Base-by-base conservation (phyloP, 2,329 filamentous ascomycete genomes). In the Alternaria ethzedia region DNA sequence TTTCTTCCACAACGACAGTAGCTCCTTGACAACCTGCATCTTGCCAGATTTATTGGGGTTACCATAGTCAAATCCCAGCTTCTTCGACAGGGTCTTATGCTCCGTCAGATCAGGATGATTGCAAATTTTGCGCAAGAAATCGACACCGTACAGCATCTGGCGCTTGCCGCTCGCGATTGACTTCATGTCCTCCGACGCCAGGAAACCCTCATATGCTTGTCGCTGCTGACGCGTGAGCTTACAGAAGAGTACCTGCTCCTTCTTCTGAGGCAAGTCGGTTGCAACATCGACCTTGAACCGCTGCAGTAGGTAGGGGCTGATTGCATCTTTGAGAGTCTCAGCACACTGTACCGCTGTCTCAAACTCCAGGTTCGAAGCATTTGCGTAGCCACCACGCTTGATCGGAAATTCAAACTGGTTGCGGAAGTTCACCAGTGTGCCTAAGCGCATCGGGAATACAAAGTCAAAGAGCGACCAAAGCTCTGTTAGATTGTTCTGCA, bases 381-480 rank as follows among this genome's bases (percentile, higher is more conserved):
- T 97, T 8, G 94, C 94, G 79, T 98, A 98, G 5, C 96, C 96
- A 49, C 96, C 96, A 56, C 94, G 88, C 63, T 90, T 91, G 77
- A 99, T 99, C 0, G 96, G 96, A 41, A 96, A 91, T 76, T 98
- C 96, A 68, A 99, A 98, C 64, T 97, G 90, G 63, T 90, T 90
- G 49, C 94, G 89, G 77, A 99, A 99, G 67, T 92, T 93, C 61
- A 97, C 91, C 12, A 98, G 84, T 0, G 93, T 97, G 0, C 96
- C 96, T 6, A 99, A 83, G 13, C 94, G 91, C 93, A 98, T 97
- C 0, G 96, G 96, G 66, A 94, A 98, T 61, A 98, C 91, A 75
- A 99, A 99, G 77, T 99, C 96, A 75, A 99, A 98, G 0, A 99
- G 83, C 0, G 95, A 98, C 95, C 96, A 99, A 0, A 99, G 84